These are phyloP conservation scores for Colletotrichum sojae DNA, from an alignment of 2,329 filamentous ascomycete species.

Conservation along the genomic window DNA sequence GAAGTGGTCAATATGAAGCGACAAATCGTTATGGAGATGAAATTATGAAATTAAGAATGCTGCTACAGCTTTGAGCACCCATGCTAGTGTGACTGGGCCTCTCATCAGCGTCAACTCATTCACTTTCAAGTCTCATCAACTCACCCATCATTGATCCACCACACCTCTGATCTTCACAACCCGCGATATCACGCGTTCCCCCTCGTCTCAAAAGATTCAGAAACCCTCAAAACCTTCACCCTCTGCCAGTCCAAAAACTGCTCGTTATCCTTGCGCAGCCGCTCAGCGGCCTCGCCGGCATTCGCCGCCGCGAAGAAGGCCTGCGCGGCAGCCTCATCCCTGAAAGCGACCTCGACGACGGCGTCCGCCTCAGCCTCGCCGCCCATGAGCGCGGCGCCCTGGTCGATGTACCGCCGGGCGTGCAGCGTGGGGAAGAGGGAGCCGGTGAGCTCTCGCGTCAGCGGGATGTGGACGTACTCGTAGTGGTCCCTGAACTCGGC, in stretches of 20 bases:
- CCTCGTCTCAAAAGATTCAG: conserved; percentile 18
- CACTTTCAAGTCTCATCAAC: background rate
- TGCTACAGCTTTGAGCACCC: no score
- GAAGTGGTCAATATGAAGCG: no score
- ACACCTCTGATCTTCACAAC: background rate
- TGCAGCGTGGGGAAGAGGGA: conserved; percentile 43
- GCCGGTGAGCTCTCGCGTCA: conserved; percentile 43
- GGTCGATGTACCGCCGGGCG: conserved; percentile 43
- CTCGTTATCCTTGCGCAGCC: conserved; percentile 15
- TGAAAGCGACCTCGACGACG: conserved; percentile 43
- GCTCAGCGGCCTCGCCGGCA: conserved; percentile 4
- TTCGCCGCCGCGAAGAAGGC: conserved; percentile 25
- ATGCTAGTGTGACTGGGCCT: no score
- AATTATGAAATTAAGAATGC: no score
- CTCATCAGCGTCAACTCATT: background rate
- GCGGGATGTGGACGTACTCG: conserved; percentile 45
- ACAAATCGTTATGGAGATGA: no score
- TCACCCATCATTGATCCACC: background rate
- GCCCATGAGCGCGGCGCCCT: conserved; percentile 28
- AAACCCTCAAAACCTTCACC: conserved; percentile 17
- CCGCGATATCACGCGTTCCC: background rate
- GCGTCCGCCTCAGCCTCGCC: conserved; percentile 43
- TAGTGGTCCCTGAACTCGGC: conserved; percentile 45
- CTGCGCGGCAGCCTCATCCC: conserved; percentile 35
- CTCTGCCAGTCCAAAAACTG: conserved; percentile 30